These are phyloP conservation scores for Arabidopsis arenosa DNA, from an alignment of 345 rosid species.

Conservation along the genomic window DNA sequence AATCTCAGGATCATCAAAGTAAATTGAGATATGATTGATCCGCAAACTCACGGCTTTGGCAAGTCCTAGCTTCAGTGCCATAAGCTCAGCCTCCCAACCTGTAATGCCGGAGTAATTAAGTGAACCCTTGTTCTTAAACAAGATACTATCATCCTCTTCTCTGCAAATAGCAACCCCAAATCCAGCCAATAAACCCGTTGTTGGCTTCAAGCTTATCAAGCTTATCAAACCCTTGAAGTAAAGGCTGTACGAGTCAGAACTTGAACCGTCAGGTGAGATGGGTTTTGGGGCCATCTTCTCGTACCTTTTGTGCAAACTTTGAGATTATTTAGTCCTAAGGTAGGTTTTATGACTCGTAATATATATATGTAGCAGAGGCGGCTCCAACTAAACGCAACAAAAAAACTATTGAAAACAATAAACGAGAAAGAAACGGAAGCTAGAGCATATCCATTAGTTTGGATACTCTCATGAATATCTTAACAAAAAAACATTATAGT, in stretches of 20 bases:
- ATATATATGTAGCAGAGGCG: too few relatives aligned
- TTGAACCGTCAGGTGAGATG: background rate
- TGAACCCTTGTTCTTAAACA: background rate
- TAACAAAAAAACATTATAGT: too few relatives aligned
- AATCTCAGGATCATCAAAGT: background rate
- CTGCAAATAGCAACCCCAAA: too few relatives aligned
- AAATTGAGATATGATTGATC: slow-evolving; percentile 1
- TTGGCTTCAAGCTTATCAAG: too few relatives aligned
- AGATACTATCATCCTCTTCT: background rate
- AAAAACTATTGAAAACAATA: too few relatives aligned
- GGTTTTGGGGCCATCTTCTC: background rate
- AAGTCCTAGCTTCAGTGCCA: background rate
- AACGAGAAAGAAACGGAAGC: too few relatives aligned
- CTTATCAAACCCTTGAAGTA: background rate
- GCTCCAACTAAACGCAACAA: too few relatives aligned
- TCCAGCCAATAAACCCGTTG: background rate
- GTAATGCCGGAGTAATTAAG: background rate
- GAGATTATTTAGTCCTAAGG: too few relatives aligned
- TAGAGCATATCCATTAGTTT: too few relatives aligned
- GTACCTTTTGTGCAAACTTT: background rate
- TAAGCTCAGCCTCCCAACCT: background rate
- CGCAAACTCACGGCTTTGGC: background rate
- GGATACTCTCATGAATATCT: too few relatives aligned
- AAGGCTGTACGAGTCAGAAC: background rate
- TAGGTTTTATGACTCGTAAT: too few relatives aligned